A percentile compares a stretch with the other conserved stretches of the same genome.
Evolutionary conservation across 345 rosid genomes (phyloP).

Genomic region (Lepidium aucheri): DNA sequence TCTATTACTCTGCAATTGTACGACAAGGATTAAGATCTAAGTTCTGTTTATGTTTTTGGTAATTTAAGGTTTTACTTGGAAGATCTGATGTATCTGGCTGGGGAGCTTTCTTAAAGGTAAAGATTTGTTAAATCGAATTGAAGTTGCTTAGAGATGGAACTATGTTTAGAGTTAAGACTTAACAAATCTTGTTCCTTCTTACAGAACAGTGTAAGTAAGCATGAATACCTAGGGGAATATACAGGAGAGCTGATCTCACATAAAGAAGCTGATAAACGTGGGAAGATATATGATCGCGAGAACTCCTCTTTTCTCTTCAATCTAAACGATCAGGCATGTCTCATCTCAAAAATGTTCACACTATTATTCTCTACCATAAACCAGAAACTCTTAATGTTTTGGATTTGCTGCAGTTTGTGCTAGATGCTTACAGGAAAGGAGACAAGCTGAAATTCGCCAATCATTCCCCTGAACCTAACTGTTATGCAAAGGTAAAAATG

Average conservation of each 20-base stretch:
- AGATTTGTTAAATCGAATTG: background rate
- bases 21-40: background rate
- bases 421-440: constrained; percentile 97
- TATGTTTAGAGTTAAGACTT: background rate
- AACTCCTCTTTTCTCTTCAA: constrained; percentile 97
- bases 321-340: constrained; percentile 87
- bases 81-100: constrained; percentile 98
- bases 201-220: constrained; percentile 93
- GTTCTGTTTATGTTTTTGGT: background rate
- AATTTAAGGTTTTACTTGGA: constrained; percentile 87
- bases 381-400: background rate
- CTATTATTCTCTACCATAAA: background rate
- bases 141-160: background rate
- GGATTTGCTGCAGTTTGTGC: constrained; percentile 68
- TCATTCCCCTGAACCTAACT: constrained; percentile 96
- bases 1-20: background rate
- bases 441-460: constrained; percentile 96
- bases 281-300: constrained; percentile 97
- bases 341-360: background rate
- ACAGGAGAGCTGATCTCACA: constrained; percentile 98
- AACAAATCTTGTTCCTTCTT: constrained; percentile 11
- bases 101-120: constrained; percentile 99
- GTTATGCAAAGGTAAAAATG: constrained; percentile 82
- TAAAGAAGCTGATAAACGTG: constrained; percentile 98
- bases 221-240: constrained; percentile 96